Conservation (phyloP, 208 protist genomes). For the Crithidia brevicula region DNA sequence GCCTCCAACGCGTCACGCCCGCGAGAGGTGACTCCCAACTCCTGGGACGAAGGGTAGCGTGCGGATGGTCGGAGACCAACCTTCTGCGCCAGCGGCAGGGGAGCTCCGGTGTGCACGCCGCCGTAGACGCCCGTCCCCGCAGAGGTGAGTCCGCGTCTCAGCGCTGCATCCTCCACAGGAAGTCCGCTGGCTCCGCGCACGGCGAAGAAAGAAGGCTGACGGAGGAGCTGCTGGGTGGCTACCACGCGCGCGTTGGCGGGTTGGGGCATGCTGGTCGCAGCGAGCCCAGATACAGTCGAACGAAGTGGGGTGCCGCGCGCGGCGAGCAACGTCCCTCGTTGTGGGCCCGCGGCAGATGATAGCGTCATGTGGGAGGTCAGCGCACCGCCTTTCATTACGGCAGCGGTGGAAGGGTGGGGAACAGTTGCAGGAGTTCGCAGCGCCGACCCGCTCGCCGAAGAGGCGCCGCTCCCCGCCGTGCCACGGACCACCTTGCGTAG, state of each 20-base stretch:
- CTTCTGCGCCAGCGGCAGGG: constrained; percentile 41
- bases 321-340: background rate
- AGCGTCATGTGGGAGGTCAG: constrained; percentile 16
- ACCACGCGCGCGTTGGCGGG: constrained; percentile 15
- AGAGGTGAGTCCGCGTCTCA: constrained; percentile 13
- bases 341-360: background rate
- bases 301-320: constrained; percentile 6
- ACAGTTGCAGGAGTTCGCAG: too few relatives aligned
- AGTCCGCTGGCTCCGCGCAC: constrained; percentile 62
- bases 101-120: constrained; percentile 42
- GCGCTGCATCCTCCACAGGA: constrained; percentile 41
- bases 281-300: background rate
- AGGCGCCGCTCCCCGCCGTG: background rate
- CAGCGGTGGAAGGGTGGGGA: too few relatives aligned
- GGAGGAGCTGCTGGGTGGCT: constrained; percentile 38
- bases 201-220: constrained; percentile 51
- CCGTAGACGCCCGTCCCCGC: constrained; percentile 50
- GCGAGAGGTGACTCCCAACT: constrained; percentile 51
- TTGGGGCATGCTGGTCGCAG: background rate
- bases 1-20: constrained; percentile 65
- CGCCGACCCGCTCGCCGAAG: too few relatives aligned
- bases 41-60: constrained; percentile 38
- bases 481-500: constrained; percentile 52
- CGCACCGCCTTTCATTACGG: constrained; percentile 6
- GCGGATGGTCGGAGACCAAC: constrained; percentile 16